A percentile compares a stretch with the other conserved stretches of the same genome.
These are phyloP conservation scores for Posidonia australis DNA, from an alignment of 106 monocot species.

Conservation along the genomic window DNA sequence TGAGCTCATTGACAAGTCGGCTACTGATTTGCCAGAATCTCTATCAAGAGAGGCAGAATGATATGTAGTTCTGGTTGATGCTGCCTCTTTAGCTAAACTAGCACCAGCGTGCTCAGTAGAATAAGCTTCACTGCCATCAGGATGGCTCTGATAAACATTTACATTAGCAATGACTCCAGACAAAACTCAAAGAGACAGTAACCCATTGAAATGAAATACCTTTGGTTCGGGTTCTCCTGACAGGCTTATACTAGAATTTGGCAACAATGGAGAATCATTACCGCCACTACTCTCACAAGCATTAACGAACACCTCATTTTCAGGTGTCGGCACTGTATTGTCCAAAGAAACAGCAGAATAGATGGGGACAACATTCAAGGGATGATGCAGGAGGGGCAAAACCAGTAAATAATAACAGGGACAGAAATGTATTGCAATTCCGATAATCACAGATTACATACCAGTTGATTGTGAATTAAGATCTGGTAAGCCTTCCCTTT, in stretches of 20 bases:
- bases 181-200: neutral
- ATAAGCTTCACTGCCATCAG: slow-evolving; percentile 2
- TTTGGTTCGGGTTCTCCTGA: neutral
- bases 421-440: neutral
- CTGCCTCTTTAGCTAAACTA: slow-evolving; percentile 6
- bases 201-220: neutral
- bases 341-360: neutral
- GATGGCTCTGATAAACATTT: slow-evolving; percentile 11
- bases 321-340: neutral
- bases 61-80: slow-evolving; percentile 2
- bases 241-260: neutral
- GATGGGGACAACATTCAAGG: neutral
- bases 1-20: slow-evolving; percentile 12
- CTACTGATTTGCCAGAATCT: neutral
- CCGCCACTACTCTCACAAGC: neutral
- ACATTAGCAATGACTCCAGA: neutral
- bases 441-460: neutral
- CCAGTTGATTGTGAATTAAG: neutral
- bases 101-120: neutral
- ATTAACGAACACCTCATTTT: neutral
- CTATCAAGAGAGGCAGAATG: neutral
- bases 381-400: neutral
- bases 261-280: neutral
- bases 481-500: neutral
- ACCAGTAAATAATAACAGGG: neutral